These are phyloP conservation scores for Pichia sp. DNA, from an alignment of 1,139 yeast genomes.

Conservation along the genomic window DNA sequence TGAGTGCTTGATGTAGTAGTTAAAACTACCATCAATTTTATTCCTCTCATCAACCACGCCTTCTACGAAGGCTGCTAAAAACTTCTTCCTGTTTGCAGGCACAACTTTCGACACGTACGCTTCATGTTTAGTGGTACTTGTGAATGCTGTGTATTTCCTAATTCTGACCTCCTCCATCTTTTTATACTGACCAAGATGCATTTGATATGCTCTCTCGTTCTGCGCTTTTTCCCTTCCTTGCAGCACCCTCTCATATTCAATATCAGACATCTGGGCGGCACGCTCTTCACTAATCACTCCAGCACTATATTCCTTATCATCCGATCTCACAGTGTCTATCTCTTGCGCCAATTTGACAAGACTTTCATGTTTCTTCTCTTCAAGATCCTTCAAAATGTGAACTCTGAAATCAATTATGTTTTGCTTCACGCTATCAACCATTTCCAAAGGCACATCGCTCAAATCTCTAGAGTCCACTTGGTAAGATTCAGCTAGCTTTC, in stretches of 20 bases:
- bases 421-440: conserved; percentile 49
- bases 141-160: conserved; percentile 20
- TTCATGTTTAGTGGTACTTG: conserved; percentile 16
- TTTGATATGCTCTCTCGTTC: conserved; percentile 19
- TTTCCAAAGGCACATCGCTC: conserved; percentile 53
- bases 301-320: conserved; percentile 1
- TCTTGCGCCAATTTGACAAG: too few relatives aligned
- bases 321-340: too few relatives aligned
- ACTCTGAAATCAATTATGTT: conserved; percentile 60
- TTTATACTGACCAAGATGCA: conserved; percentile 13
- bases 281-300: not conserved
- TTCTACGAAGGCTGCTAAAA: conserved; percentile 24
- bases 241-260: conserved; percentile 15
- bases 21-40: conserved; percentile 26
- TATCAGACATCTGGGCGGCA: conserved; percentile 12
- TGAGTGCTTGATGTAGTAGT: conserved; percentile 33
- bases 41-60: conserved; percentile 19
- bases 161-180: conserved; percentile 20
- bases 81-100: conserved; percentile 29
- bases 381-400: conserved; percentile 46
- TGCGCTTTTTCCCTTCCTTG: conserved; percentile 24
- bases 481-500: conserved; percentile 31
- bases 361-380: conserved; percentile 49
- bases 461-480: conserved; percentile 54
- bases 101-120: conserved; percentile 17